These are phyloP conservation scores for Annona squamosa DNA, from an alignment of 164 flowering plant genomes.

Conservation along the genomic window DNA sequence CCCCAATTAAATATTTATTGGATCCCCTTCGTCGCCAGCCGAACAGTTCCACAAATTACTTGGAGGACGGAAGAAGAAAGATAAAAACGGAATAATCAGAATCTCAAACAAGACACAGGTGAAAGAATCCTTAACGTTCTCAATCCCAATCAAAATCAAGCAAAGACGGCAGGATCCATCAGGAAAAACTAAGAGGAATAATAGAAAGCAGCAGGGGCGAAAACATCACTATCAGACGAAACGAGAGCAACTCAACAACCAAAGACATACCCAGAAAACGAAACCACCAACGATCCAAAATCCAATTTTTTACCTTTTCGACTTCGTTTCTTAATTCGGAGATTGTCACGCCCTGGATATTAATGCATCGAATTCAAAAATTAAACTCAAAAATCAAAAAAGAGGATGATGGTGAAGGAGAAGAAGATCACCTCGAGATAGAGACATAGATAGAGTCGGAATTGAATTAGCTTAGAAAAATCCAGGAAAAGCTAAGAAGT, in stretches of 20 bases:
- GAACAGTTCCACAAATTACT: not conserved
- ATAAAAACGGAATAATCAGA: not conserved
- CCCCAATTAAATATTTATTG: not conserved
- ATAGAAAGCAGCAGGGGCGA: not conserved
- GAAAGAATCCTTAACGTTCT: not conserved
- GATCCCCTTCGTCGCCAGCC: not conserved
- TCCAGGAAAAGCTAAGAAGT: not conserved
- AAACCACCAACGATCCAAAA: not conserved
- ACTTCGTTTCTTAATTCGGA: not conserved
- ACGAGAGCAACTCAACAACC: not conserved
- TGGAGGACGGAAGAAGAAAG: not conserved
- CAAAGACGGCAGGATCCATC: not conserved
- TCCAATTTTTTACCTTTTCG: not conserved
- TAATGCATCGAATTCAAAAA: not conserved
- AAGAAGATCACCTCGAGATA: not conserved
- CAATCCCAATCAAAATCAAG: not conserved
- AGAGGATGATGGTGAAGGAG: not conserved
- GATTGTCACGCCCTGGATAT: not conserved
- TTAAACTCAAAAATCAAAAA: not conserved
- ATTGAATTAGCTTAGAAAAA: too few species aligned
- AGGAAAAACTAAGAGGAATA: not conserved
- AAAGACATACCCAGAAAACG: not conserved
- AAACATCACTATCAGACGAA: not conserved
- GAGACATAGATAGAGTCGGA: not conserved
- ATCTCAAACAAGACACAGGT: not conserved